Evolutionary conservation across 371 early-diverging fungal genomes (phyloP).

Genomic region (Blastocladiella emersonii): DNA sequence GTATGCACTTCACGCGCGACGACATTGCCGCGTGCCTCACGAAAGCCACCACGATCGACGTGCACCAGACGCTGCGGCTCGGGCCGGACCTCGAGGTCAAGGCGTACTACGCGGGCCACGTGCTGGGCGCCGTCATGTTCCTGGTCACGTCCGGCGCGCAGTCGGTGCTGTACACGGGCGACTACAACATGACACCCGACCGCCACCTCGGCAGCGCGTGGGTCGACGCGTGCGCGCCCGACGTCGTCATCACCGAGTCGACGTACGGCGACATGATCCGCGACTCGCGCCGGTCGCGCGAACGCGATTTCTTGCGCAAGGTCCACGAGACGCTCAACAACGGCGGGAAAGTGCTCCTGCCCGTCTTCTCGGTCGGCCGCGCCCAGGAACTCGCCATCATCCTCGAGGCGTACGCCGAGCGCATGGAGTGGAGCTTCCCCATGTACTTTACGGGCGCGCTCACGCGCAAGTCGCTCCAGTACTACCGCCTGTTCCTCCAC

Average conservation of each 20-base stretch:
- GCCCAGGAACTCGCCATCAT: constrained; percentile 93
- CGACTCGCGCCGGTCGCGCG: constrained; percentile 81
- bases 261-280: constrained; percentile 93
- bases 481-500: constrained; percentile 82
- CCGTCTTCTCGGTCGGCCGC: constrained; percentile 90
- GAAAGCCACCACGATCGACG: constrained; percentile 74
- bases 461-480: constrained; percentile 83
- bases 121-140: constrained; percentile 97
- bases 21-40: constrained; percentile 80
- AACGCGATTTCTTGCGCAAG: constrained; percentile 82
- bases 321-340: constrained; percentile 70
- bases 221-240: constrained; percentile 66
- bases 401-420: constrained; percentile 90
- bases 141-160: constrained; percentile 64
- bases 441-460: constrained; percentile 90
- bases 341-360: constrained; percentile 91
- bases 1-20: constrained; percentile 67
- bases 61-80: constrained; percentile 75
- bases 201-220: constrained; percentile 87
- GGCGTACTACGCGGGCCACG: constrained; percentile 95
- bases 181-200: constrained; percentile 96
- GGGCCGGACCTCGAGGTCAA: constrained; percentile 56
- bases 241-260: constrained; percentile 86
- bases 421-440: constrained; percentile 72
- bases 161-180: constrained; percentile 90